Conservation (phyloP, 1,284 basidiomycete genomes). For the Boletus mariae region DNA sequence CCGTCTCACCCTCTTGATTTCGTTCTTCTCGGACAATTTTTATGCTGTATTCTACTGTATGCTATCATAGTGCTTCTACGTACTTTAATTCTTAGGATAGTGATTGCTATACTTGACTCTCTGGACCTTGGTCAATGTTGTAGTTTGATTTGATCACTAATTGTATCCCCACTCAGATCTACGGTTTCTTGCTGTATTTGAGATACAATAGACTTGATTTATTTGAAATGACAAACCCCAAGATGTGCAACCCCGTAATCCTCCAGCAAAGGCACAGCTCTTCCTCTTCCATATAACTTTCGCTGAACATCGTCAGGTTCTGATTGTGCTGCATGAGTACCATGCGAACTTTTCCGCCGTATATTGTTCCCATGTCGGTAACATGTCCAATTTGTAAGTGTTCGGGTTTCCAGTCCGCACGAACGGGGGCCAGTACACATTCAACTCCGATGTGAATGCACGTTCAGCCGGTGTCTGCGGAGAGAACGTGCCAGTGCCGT, state of each 20-base stretch:
- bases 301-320: not conserved
- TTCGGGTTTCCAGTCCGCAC: not conserved
- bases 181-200: not conserved
- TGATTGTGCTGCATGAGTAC: not conserved
- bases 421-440: not conserved
- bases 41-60: constrained; percentile 7
- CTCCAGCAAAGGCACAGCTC: not conserved
- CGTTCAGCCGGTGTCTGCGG: constrained; percentile 6
- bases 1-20: constrained; percentile 6
- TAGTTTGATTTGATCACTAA: not conserved
- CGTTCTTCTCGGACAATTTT: not conserved
- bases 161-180: not conserved
- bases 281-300: not conserved
- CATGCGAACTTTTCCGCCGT: not conserved
- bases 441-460: constrained; percentile 19
- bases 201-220: not conserved
- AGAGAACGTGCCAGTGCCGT: constrained; percentile 16
- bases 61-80: not conserved
- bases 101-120: not conserved
- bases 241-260: not conserved
- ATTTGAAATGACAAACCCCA: not conserved
- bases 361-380: not conserved
- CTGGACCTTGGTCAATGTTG: not conserved
- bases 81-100: constrained; percentile 21
- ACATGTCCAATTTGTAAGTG: not conserved